Evolutionary conservation across 192 early-diverging fungal genomes (phyloP).

Genomic region (Cetraspora pellucida): DNA sequence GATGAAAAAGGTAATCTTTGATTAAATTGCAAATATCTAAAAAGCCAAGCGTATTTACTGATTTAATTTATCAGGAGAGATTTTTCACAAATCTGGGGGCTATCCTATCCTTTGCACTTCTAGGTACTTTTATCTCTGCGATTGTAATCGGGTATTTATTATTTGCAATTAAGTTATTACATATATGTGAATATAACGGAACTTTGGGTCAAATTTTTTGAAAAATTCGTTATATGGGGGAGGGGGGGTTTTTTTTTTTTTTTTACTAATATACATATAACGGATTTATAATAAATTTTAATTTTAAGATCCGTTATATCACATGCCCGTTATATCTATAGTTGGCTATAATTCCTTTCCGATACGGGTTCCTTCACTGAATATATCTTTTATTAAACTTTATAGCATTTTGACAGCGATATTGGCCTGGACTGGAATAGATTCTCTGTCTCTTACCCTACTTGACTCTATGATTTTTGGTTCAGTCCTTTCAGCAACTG

Average conservation of each 20-base stretch:
- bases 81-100: slow-evolving; percentile 89
- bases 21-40: background rate
- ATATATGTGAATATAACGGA: no score
- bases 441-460: slow-evolving; percentile 71
- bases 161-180: no score
- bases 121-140: slow-evolving; percentile 91
- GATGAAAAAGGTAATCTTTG: slow-evolving; percentile 72
- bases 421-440: slow-evolving; percentile 69
- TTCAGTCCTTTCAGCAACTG: slow-evolving; percentile 92
- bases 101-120: slow-evolving; percentile 91
- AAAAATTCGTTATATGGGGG: no score
- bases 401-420: slow-evolving; percentile 66
- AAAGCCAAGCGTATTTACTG: background rate
- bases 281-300: no score
- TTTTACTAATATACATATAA: no score
- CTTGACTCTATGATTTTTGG: slow-evolving; percentile 96
- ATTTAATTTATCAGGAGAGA: slow-evolving; percentile 50
- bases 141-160: slow-evolving; percentile 77
- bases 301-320: no score
- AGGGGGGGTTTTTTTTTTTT: no score
- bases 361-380: background rate
- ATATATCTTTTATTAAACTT: background rate
- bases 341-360: slow-evolving; percentile 29
- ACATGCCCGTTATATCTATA: no score
- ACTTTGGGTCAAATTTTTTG: no score